Percentiles rank a stretch among this genome's conserved stretches.
Conservation (phyloP, 345 rosid species). For the Lumnitzera racemosa region DNA sequence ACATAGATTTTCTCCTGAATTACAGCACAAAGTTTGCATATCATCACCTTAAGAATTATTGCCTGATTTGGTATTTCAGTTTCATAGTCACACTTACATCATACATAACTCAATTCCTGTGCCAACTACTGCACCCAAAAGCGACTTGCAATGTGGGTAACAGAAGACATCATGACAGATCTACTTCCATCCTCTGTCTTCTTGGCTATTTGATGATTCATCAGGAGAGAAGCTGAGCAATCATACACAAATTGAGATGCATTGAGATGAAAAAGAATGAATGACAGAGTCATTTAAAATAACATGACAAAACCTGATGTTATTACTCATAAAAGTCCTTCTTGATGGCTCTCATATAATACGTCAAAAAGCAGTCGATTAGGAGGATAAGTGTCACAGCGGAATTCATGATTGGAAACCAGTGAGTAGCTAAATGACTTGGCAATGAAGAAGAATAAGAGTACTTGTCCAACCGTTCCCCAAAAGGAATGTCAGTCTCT, state of each 20-base stretch:
- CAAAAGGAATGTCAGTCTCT: not conserved
- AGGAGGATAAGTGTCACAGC: not conserved
- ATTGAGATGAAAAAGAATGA: too few species aligned
- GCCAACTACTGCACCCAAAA: slow-evolving; percentile 76
- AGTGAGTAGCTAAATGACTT: not conserved
- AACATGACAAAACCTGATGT: too few species aligned
- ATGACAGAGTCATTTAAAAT: too few species aligned
- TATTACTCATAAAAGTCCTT: too few species aligned
- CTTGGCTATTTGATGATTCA: slow-evolving; percentile 87
- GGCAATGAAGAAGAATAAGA: not conserved
- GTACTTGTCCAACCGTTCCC: not conserved
- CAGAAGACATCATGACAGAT: slow-evolving; percentile 80
- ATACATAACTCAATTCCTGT: slow-evolving; percentile 73
- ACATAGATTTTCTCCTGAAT: too few species aligned
- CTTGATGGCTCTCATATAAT: not conserved
- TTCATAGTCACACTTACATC: slow-evolving; percentile 38
- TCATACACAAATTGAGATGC: too few species aligned
- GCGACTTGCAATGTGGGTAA: slow-evolving; percentile 60
- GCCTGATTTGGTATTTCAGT: too few species aligned
- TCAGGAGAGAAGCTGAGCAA: slow-evolving; percentile 62
- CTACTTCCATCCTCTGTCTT: slow-evolving; percentile 92
- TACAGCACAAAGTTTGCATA: too few species aligned
- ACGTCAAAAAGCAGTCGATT: not conserved
- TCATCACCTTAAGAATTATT: too few species aligned
- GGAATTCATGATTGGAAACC: not conserved